Evolutionary conservation across 176 grass and related monocot species (phyloP).

Genomic region (Poa annua): DNA sequence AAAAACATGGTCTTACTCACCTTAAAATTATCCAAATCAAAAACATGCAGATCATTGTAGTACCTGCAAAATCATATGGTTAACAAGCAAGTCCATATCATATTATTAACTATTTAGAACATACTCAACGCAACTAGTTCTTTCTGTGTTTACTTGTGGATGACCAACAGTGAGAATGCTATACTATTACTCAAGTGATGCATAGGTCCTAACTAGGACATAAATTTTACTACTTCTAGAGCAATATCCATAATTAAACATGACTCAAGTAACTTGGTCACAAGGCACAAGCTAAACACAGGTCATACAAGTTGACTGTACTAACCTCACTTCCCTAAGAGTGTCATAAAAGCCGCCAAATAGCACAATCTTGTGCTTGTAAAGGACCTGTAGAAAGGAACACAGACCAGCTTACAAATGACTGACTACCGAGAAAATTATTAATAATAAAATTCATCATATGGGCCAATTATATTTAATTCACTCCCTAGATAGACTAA

Average conservation of each 20-base stretch:
- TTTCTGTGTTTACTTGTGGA: constrained; percentile 27
- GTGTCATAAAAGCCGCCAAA: constrained; percentile 99
- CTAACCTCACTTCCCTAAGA: constrained; percentile 95
- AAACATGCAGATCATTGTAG: constrained; percentile 92
- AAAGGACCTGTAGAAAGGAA: constrained; percentile 76
- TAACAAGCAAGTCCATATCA: constrained; percentile 31
- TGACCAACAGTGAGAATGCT: constrained; percentile 29
- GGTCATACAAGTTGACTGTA: constrained; percentile 27
- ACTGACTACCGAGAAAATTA: background rate
- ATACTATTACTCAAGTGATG: constrained; percentile 15
- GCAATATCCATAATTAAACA: constrained; percentile 24
- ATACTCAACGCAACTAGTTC: background rate
- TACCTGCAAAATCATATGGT: constrained; percentile 62
- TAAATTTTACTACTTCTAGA: background rate
- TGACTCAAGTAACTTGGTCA: constrained; percentile 33
- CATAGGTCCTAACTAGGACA: constrained; percentile 14
- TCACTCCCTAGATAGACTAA: background rate
- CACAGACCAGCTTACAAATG: constrained; percentile 12
- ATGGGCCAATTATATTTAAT: constrained; percentile 2
- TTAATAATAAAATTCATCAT: background rate
- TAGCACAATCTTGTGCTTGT: constrained; percentile 96
- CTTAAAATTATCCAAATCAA: constrained; percentile 97
- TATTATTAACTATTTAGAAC: constrained; percentile 20
- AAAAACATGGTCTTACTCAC: constrained; percentile 43
- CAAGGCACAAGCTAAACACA: constrained; percentile 36